Conservation (phyloP, 2,329 filamentous ascomycete genomes). For the Colletotrichum sidae region DNA sequence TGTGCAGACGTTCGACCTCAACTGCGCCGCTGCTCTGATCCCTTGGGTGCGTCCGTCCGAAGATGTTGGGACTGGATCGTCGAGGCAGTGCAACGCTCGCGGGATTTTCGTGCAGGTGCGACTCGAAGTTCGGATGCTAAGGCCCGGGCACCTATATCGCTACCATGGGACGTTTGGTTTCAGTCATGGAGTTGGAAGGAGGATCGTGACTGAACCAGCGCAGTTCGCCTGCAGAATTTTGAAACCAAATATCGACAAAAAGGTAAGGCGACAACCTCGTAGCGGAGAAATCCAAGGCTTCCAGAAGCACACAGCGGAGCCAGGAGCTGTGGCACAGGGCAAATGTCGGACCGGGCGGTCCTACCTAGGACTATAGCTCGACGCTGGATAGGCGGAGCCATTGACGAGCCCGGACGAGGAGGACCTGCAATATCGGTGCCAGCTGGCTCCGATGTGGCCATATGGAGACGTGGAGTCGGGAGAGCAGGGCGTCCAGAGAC, state of each 20-base stretch:
- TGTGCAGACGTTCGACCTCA: not conserved
- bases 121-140: conserved; percentile 30
- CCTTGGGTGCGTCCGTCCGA: conserved; percentile 22
- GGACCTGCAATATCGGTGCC: conserved; percentile 34
- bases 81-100: conserved; percentile 29
- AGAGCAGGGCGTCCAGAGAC: conserved; percentile 25
- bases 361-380: too few relatives aligned
- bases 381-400: conserved; percentile 11
- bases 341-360: conserved; percentile 9
- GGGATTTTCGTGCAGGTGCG: conserved; percentile 23
- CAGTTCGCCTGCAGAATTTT: conserved; percentile 25
- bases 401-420: conserved; percentile 15
- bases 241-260: conserved; percentile 24
- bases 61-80: conserved; percentile 19
- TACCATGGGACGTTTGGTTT: conserved; percentile 34
- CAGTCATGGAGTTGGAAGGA: conserved; percentile 30
- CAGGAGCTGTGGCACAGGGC: conserved; percentile 30
- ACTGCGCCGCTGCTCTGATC: conserved; percentile 23
- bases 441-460: conserved; percentile 31
- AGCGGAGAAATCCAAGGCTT: conserved; percentile 13
- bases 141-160: conserved; percentile 22
- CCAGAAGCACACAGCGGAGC: conserved; percentile 8
- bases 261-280: not conserved
- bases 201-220: conserved; percentile 18
- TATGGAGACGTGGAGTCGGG: conserved; percentile 32